phyloP scores from a whole-genome alignment of 345 rosid species.

The Pugionium cornutum region DNA sequence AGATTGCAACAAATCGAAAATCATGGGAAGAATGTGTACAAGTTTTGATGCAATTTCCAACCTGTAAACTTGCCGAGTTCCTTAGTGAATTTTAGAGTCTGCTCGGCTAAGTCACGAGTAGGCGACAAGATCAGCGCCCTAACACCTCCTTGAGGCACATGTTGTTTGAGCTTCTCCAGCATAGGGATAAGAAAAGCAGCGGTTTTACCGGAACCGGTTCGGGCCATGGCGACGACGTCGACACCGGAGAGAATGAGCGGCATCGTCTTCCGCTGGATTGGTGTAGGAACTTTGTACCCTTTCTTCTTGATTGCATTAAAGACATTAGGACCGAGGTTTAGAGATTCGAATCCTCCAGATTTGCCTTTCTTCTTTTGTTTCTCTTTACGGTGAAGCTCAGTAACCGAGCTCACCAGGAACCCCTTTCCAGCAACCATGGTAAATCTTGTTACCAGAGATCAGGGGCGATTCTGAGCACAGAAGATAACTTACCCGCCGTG shows the following conservation, averaged over 20 bases:
- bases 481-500: neutral
- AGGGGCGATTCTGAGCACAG: neutral
- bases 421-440: slow-evolving; percentile 32
- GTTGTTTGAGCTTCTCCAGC: slow-evolving; percentile 84
- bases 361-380: slow-evolving; percentile 78
- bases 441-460: neutral
- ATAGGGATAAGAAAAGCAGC: slow-evolving; percentile 93
- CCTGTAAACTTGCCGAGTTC: slow-evolving; percentile 88
- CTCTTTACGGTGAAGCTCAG: slow-evolving; percentile 72
- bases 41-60: slow-evolving; percentile 17
- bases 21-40: too few relatives aligned
- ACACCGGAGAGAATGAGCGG: slow-evolving; percentile 85
- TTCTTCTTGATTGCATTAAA: slow-evolving; percentile 77
- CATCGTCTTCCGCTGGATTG: slow-evolving; percentile 97
- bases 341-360: slow-evolving; percentile 95
- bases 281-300: slow-evolving; percentile 93
- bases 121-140: slow-evolving; percentile 91
- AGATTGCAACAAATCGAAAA: too few relatives aligned
- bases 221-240: slow-evolving; percentile 98
- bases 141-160: slow-evolving; percentile 76
- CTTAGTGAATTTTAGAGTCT: slow-evolving; percentile 84
- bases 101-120: slow-evolving; percentile 91
- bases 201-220: slow-evolving; percentile 97
- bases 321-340: slow-evolving; percentile 69
- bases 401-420: slow-evolving; percentile 65